Evolutionary conservation across 768 basidiomycete genomes (phyloP), one percentile per base, ranked within the genome.

Genomic region (Tylopilus felleus): DNA sequence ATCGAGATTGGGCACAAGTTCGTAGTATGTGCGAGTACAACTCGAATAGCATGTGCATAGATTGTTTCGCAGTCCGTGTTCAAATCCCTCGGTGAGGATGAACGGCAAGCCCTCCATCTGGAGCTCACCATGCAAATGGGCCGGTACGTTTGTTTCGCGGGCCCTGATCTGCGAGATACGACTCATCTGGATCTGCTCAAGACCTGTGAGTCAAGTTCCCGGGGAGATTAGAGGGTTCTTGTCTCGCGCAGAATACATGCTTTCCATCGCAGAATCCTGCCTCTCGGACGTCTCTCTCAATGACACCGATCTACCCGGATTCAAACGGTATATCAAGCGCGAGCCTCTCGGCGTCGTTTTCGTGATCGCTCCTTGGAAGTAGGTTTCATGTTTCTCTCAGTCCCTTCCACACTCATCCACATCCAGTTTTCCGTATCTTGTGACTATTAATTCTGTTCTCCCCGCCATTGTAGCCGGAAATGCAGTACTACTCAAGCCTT

Each of bases 341-440:
- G 80, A 78, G 14, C 93, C 97, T 0, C 70, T 96, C 0, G 97
- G 97, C 8, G 86, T 98, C 22, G 82, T 97, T 0, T 79, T 93
- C 42, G 82, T 94, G 46, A 87, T 98, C 58, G 84, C 90, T 0
- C 92, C 94, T 2, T 97, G 93, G 94, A 96, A 96, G 88, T 91
- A 64, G 54, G 86, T 77, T 22, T 23, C 6, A 22, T 7, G 6
- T 38, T 31, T 17, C 19, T 3, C 8, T 21, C n/a, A 1, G n/a
- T 28, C n/a, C 22, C 2, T 22, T 23, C 5, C 9, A 27, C 5
- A 23, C 49, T 55, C 35, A 64, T 51, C 33, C 27, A 12, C 21
- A 7, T 33, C 22, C 12, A 95, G 90, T 69, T 96, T 81, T 71
- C 94, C 94, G 0, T 94, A 93, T 73, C 84, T 98, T 29, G 86